Percentiles rank a stretch among this genome's conserved stretches.
Conservation (phyloP, 352 stramenopile genomes). For the Globisporangium nodosum region DNA sequence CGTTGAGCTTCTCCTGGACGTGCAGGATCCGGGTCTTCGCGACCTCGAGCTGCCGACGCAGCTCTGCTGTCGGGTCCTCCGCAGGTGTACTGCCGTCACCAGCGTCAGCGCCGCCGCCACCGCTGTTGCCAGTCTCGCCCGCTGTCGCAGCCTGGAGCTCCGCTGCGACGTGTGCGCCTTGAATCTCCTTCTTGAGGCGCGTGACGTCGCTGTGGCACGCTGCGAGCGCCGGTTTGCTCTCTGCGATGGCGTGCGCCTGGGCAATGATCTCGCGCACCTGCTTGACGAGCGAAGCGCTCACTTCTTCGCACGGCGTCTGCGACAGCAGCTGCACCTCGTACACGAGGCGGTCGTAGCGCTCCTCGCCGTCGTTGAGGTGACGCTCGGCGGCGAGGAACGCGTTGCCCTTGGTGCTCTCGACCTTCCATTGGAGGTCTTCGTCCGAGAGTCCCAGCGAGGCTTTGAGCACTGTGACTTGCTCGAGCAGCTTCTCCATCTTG, state of each 20-base stretch:
- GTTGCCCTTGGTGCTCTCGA: conserved; percentile 71
- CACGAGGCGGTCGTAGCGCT: conserved; percentile 58
- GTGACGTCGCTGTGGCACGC: conserved; percentile 29
- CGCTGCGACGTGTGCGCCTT: conserved; percentile 29
- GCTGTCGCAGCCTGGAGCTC: conserved; percentile 37
- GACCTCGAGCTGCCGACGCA: conserved; percentile 23
- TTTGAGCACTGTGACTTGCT: conserved; percentile 74
- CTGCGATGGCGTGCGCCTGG: conserved; percentile 32
- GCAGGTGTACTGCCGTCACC: neutral
- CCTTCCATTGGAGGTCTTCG: conserved; percentile 75
- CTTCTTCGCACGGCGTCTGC: conserved; percentile 51
- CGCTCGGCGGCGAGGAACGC: conserved; percentile 57
- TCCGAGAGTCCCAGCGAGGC: conserved; percentile 65
- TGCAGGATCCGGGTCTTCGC: conserved; percentile 35
- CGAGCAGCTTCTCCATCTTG: conserved; percentile 57
- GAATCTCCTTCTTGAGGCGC: conserved; percentile 37
- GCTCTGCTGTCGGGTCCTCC: neutral
- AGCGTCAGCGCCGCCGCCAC: neutral
- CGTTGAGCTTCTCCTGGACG: conserved; percentile 40
- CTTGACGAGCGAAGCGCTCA: conserved; percentile 31
- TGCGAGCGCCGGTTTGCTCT: conserved; percentile 29
- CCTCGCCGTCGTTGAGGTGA: conserved; percentile 46
- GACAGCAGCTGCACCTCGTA: conserved; percentile 60
- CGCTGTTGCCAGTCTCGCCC: neutral
- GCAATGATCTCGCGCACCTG: conserved; percentile 27